These are phyloP conservation scores for Lolium rigidum DNA, from an alignment of 176 grass and related monocot species.

Conservation along the genomic window DNA sequence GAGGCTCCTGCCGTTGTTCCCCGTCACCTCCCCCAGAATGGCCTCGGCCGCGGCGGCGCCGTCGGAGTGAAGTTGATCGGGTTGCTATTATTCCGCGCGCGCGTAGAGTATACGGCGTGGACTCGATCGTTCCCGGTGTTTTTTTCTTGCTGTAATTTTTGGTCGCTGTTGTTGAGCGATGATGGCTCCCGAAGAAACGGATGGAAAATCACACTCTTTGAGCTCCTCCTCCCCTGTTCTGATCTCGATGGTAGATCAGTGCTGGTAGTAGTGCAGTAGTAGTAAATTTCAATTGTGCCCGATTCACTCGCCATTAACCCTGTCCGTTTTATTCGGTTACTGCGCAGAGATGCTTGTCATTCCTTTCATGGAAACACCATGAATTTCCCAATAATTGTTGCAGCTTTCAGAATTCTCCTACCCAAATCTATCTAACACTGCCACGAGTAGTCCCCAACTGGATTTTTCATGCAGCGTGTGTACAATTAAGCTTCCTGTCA, in stretches of 20 bases:
- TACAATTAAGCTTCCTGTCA: background rate
- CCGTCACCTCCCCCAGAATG: slow-evolving; percentile 76
- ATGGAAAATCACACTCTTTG: slow-evolving; percentile 48
- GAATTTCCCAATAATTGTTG: slow-evolving; percentile 18
- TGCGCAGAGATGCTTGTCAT: background rate
- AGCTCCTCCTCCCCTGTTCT: slow-evolving; percentile 18
- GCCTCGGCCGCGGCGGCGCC: slow-evolving; percentile 28
- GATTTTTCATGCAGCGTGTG: background rate
- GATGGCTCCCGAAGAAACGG: slow-evolving; percentile 38
- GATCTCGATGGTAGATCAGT: background rate
- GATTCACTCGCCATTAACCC: slow-evolving; percentile 22
- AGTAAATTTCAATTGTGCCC: slow-evolving; percentile 5
- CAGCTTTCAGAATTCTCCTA: slow-evolving; percentile 20
- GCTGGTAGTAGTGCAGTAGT: too few species aligned
- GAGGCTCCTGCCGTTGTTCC: slow-evolving; percentile 84
- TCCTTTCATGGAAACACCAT: background rate
- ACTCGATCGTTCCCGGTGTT: background rate
- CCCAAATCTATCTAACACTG: slow-evolving; percentile 9
- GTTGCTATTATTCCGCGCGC: background rate
- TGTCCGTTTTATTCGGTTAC: slow-evolving; percentile 19
- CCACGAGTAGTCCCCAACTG: background rate
- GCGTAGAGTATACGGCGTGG: background rate
- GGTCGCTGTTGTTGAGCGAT: slow-evolving; percentile 44
- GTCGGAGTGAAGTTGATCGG: slow-evolving; percentile 24
- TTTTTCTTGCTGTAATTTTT: slow-evolving; percentile 46